phyloP scores from a whole-genome alignment of 2,329 filamentous ascomycete species.

The Ilyonectria sp. region DNA sequence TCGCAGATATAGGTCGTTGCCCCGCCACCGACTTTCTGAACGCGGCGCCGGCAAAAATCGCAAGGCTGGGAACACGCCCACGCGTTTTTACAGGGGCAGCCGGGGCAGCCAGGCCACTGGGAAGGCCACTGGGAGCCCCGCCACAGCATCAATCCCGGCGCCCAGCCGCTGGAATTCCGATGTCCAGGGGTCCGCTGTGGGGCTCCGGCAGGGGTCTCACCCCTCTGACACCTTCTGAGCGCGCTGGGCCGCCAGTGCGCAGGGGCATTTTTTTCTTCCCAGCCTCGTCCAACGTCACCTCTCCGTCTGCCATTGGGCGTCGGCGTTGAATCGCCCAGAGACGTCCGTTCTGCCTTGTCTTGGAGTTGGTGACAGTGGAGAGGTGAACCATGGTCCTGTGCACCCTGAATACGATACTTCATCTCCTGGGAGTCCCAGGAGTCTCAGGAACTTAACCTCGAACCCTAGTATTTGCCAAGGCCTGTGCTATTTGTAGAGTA shows the following conservation, averaged over 20 bases:
- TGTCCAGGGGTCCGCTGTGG: conserved; percentile 17
- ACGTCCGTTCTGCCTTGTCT: conserved; percentile 14
- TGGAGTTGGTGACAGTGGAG: conserved; percentile 5
- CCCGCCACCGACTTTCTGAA: conserved; percentile 62
- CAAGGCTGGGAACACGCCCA: conserved; percentile 51
- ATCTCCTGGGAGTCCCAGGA: background rate
- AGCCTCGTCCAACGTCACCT: conserved; percentile 25
- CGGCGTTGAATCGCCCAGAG: conserved; percentile 8
- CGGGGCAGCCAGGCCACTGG: conserved; percentile 5
- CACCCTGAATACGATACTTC: conserved; percentile 6
- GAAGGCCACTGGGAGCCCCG: conserved; percentile 12
- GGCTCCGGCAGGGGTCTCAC: conserved; percentile 13
- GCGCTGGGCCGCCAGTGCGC: conserved; percentile 3
- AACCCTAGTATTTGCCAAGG: too few relatives aligned
- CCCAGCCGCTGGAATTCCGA: conserved; percentile 27
- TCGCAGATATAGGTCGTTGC: conserved; percentile 61
- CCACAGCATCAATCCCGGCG: conserved; percentile 16
- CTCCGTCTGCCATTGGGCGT: conserved; percentile 11
- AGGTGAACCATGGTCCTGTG: background rate
- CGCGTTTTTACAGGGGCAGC: background rate
- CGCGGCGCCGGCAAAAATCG: conserved; percentile 44
- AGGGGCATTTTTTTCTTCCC: conserved; percentile 9
- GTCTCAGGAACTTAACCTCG: too few relatives aligned
- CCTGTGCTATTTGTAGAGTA: too few relatives aligned
- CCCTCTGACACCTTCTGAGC: background rate